A percentile compares a stretch with the other conserved stretches of the same genome.
phyloP scores from a whole-genome alignment of 2,329 filamentous ascomycete genomes.

The Coniella vitis region DNA sequence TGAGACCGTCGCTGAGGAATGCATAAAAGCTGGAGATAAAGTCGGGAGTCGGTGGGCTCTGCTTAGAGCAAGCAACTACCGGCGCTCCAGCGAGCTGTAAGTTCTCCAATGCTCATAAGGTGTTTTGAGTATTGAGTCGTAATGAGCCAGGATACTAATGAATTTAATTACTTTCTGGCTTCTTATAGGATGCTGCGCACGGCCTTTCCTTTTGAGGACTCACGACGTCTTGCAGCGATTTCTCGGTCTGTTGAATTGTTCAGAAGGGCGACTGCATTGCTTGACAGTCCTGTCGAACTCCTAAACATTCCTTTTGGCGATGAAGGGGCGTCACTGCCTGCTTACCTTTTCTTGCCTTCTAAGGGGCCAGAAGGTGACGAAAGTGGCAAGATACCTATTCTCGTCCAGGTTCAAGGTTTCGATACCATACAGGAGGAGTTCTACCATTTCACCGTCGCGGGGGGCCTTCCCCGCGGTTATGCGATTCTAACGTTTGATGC shows the following conservation, averaged over 20 bases:
- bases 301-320: constrained; percentile 34
- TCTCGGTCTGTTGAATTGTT: constrained; percentile 15
- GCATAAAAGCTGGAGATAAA: constrained; percentile 23
- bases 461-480: constrained; percentile 29
- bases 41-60: constrained; percentile 28
- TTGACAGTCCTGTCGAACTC: constrained; percentile 23
- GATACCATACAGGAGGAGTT: constrained; percentile 36
- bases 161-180: too few relatives aligned
- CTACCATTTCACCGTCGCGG: constrained; percentile 24
- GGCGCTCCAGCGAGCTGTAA: constrained; percentile 25
- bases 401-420: constrained; percentile 29
- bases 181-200: not conserved
- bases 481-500: constrained; percentile 39
- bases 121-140: too few relatives aligned
- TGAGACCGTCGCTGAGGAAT: constrained; percentile 29
- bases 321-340: constrained; percentile 30
- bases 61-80: constrained; percentile 35
- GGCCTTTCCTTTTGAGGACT: not conserved
- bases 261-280: constrained; percentile 21
- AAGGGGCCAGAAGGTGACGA: too few relatives aligned
- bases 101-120: too few relatives aligned
- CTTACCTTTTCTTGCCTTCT: constrained; percentile 32
- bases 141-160: too few relatives aligned
- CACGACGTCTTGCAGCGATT: not conserved
- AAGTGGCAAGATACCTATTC: constrained; percentile 25